phyloP scores from a whole-genome alignment of 331 rosid genomes.

The Erythrophleum ivorense region DNA sequence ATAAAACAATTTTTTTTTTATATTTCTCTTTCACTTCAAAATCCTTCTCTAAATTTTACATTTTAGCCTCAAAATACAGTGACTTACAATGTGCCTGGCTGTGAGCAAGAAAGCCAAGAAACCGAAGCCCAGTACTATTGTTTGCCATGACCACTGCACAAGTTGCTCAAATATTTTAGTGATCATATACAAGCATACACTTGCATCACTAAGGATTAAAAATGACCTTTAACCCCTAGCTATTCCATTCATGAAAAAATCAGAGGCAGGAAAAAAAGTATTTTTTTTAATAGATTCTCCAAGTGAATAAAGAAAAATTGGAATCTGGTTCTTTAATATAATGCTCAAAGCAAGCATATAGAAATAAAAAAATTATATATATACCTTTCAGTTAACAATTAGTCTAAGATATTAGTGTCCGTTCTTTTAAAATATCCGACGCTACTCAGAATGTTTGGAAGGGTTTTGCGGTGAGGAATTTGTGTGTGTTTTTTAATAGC shows the following conservation, averaged over 20 bases:
- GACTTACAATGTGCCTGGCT: constrained; percentile 85
- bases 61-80: background rate
- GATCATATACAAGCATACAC: background rate
- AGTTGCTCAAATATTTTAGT: constrained; percentile 35
- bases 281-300: constrained; percentile 20
- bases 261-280: background rate
- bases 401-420: background rate
- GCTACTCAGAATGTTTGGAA: constrained; percentile 41
- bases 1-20: too few relatives aligned
- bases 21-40: too few relatives aligned
- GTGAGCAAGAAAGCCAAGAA: constrained; percentile 69
- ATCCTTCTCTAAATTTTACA: too few relatives aligned
- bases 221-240: constrained; percentile 28
- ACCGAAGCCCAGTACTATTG: constrained; percentile 68
- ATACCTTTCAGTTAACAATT: constrained; percentile 31
- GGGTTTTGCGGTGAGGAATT: constrained; percentile 27
- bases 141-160: constrained; percentile 98
- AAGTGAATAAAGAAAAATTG: constrained; percentile 13
- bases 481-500: background rate
- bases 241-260: constrained; percentile 18
- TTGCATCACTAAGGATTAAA: background rate
- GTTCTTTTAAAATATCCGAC: constrained; percentile 14
- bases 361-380: background rate
- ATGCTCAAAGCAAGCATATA: constrained; percentile 27
- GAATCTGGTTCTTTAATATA: constrained; percentile 45